Base-by-base conservation (phyloP, 2,329 filamentous ascomycete genomes). In the Samsoniella hepiali region DNA sequence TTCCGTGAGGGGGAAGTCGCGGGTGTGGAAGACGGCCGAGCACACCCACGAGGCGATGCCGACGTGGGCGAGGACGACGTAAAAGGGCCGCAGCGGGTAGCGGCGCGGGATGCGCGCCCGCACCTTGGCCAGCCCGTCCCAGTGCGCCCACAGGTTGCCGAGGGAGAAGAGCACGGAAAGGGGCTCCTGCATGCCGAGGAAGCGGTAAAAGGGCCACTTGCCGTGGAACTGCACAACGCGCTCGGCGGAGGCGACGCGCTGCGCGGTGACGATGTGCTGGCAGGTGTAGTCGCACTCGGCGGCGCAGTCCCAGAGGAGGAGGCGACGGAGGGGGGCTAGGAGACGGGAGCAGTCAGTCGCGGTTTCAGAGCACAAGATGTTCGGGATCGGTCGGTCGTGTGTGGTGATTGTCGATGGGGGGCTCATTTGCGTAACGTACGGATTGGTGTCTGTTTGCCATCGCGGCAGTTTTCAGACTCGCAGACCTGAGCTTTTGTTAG, bases 261-360 rank as follows among this genome's bases (percentile, higher is more conserved):
- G 78, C 69, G 85, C 78, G 63, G 95, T 98, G 65, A 96, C 83
- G 74, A 97, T 89, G 82, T 96, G 94, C 76, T 99, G 95, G 82
- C 95, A 99, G 65, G 91, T 89, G 81, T 99, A 96, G 81, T 99
- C 93, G 86, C 95, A 99, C 84, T 99, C 94, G 73, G 90, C 83
- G 66, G 90, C 86, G 79, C 95, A 99, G 74, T 87, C 88, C 95
- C 95, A 99, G 75, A 97, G 80, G 72, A 98, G 88, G 69, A 98
- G 83, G 66, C 91, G 91, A 74, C 89, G 93, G 77, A 91, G 86
- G 69, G 97, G 75, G 67, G 95, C 93, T 97, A 73, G 61, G 11
- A 42, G 38, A 22, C 22, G 53, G 3, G 59, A 6, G 31, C 17
- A 8, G 31, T 64, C 63, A 58, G 64, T 57, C 42, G 38, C 42